Evolutionary conservation across 257 asterid genomes (phyloP).

Genomic region (Solanum bukasovii): DNA sequence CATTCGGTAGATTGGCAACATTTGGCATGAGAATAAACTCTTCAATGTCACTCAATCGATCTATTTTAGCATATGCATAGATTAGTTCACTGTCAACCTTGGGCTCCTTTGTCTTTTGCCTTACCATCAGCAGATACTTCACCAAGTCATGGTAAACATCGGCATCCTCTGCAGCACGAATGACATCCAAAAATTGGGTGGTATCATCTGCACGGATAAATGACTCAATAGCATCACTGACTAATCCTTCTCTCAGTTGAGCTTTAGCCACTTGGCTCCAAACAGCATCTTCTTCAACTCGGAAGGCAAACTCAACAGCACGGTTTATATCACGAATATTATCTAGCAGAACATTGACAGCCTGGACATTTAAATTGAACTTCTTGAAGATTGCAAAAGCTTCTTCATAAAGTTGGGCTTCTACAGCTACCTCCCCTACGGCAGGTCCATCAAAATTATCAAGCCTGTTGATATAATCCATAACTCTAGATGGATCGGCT

Average conservation of each 20-base stretch:
- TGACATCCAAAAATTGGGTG: constrained; percentile 88
- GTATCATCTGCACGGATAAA: constrained; percentile 97
- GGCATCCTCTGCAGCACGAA: constrained; percentile 77
- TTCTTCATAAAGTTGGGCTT: constrained; percentile 88
- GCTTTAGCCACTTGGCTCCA: constrained; percentile 99
- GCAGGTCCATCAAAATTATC: constrained; percentile 99
- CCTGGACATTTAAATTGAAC: constrained; percentile 96
- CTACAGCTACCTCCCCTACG: constrained; percentile 98
- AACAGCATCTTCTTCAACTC: constrained; percentile 97
- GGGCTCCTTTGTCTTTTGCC: constrained; percentile 96
- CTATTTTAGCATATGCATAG: constrained; percentile 98
- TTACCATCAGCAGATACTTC: constrained; percentile 91
- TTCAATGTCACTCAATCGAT: constrained; percentile 86
- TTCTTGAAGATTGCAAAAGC: constrained; percentile 96
- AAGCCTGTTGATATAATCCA: constrained; percentile 94
- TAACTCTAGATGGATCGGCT: constrained; percentile 95
- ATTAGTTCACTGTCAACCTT: constrained; percentile 97
- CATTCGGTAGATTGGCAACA: constrained; percentile 25
- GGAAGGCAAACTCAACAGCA: constrained; percentile 94
- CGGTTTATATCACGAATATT: constrained; percentile 87
- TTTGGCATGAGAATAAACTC: constrained; percentile 47
- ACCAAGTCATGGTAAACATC: constrained; percentile 95
- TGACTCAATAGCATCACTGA: constrained; percentile 97
- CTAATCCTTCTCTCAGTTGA: constrained; percentile 89
- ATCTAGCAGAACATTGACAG: constrained; percentile 85